Base-by-base conservation (phyloP, 371 early-diverging fungal species). In the Apophysomyces variabilis region DNA sequence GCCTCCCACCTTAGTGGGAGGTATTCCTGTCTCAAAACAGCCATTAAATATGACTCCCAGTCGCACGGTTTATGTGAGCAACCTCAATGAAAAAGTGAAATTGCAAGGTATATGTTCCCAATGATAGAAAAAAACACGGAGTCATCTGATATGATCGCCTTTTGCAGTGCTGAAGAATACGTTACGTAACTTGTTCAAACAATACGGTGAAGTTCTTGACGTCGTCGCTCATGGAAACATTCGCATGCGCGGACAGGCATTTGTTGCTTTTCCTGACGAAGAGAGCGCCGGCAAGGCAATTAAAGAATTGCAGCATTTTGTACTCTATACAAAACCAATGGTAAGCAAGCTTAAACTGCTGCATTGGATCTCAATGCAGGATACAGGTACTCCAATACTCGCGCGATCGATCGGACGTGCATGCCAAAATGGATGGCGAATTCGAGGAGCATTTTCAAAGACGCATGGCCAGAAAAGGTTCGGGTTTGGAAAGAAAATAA, bases 71-170 rank as follows among this genome's bases (percentile, higher is more conserved):
- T 96, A 96, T 78, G 87, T 94, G 64, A 88, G 88, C 66, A 90
- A 92, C 71, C 79, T 98, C 45, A 92, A 94, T 68, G 96, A 95
- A 71, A 92, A 94, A 75, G 87, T 95, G 58, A 91, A 93, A 64
- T 80, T 93, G 62, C 80, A 85, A 68, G 92, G 92, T 93, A 77
- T n/a, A 66, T 58, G 38, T n/a, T 6, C 32, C 39, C 26, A 57
- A 57, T 18, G 21, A 26, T 3, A 26, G 32, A 26, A 3, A 26
- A 26, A 26, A 26, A 26, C 32, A 26, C 32, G 3, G 32, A 26
- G 32, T 26, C 32, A 26, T 26, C 7, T 58, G 37, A 58, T 60
- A 62, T 0, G 13, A 21, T 11, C 7, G 59, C 60, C 16, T 58
- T 56, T 7, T 38, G 16, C 76, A 92, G 95, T 89, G 1, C 75